Conservation (phyloP, 2,329 filamentous ascomycete genomes). For the Coniochaeta hoffmannii region DNA sequence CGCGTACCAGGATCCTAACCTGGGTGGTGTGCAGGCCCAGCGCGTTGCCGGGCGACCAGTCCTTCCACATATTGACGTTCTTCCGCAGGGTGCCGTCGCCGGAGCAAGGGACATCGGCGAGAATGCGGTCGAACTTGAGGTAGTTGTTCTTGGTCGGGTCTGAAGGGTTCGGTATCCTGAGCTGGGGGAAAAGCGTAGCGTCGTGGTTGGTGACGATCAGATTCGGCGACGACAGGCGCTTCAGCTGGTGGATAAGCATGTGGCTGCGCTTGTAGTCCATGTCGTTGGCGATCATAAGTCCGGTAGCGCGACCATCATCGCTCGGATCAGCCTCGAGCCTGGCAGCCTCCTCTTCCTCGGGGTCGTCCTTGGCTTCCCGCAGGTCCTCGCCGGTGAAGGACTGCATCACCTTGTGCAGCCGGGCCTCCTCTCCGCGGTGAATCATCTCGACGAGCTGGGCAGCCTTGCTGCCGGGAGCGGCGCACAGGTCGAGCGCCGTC, state of each 20-base stretch:
- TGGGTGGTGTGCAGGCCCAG: conserved; percentile 84
- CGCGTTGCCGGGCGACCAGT: conserved; percentile 84
- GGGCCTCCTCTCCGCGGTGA: conserved; percentile 83
- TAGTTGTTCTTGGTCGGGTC: conserved; percentile 54
- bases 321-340: conserved; percentile 51
- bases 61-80: conserved; percentile 89
- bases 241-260: conserved; percentile 96
- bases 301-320: conserved; percentile 83
- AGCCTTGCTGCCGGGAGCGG: conserved; percentile 94
- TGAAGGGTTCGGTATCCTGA: conserved; percentile 64
- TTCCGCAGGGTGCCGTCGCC: conserved; percentile 92
- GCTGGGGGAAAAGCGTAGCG: conserved; percentile 88
- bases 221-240: conserved; percentile 93
- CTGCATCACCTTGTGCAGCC: conserved; percentile 65
- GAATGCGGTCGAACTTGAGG: conserved; percentile 92
- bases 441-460: conserved; percentile 93
- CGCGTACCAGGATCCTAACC: conserved; percentile 80
- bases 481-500: conserved; percentile 91
- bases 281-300: conserved; percentile 90
- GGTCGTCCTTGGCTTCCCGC: conserved; percentile 40
- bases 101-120: conserved; percentile 94
- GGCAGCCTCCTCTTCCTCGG: conserved; percentile 36
- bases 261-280: conserved; percentile 94
- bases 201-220: conserved; percentile 97
- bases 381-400: conserved; percentile 55